Percentiles rank a stretch among this genome's conserved stretches.
phyloP scores from a whole-genome alignment of 192 early-diverging fungal genomes.

The Podila epicladia region DNA sequence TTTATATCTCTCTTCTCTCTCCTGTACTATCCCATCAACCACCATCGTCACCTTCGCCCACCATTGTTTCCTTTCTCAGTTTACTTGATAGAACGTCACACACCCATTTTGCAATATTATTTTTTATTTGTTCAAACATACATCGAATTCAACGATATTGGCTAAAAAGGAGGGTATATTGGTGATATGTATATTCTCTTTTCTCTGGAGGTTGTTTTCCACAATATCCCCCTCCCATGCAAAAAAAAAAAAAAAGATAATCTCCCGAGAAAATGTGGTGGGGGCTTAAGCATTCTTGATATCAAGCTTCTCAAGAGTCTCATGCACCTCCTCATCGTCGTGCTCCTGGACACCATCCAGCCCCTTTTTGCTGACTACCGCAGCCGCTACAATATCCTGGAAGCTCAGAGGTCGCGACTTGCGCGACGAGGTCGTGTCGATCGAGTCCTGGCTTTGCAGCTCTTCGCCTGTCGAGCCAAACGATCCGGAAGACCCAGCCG shows the following conservation, averaged over 20 bases:
- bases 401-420: not conserved
- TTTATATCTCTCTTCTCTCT: not conserved
- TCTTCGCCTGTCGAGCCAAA: not conserved
- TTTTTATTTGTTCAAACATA: too few relatives aligned
- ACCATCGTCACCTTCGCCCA: not conserved
- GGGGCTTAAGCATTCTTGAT: conserved; percentile 2
- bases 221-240: not conserved
- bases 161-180: too few relatives aligned
- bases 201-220: too few relatives aligned
- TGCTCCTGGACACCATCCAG: not conserved
- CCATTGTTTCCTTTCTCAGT: not conserved
- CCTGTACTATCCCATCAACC: not conserved
- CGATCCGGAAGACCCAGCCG: not conserved
- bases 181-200: too few relatives aligned
- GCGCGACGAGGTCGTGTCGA: not conserved
- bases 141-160: too few relatives aligned
- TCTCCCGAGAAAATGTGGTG: not conserved
- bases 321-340: not conserved
- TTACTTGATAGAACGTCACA: too few relatives aligned
- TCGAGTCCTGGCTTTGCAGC: not conserved
- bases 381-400: conserved; percentile 1
- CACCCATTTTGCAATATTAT: too few relatives aligned
- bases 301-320: not conserved
- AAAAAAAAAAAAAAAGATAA: not conserved
- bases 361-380: not conserved